Evolutionary conservation across 1,284 basidiomycete species (phyloP).

Genomic region (Cystobasidium pallidum): DNA sequence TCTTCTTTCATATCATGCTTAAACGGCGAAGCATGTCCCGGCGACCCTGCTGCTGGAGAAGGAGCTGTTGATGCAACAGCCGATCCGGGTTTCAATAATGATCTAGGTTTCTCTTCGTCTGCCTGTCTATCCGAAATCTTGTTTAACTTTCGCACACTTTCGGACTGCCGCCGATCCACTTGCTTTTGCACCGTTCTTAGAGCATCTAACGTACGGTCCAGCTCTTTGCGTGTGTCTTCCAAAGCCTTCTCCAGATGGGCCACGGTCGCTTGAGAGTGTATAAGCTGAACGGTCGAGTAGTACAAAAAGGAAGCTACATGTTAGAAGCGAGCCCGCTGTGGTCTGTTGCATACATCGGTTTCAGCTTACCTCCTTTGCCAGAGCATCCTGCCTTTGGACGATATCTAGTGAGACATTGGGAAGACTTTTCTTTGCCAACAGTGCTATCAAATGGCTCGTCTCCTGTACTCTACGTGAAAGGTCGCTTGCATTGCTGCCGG

Average conservation of each 20-base stretch:
- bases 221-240: constrained; percentile 47
- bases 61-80: constrained; percentile 11
- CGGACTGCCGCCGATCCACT: constrained; percentile 50
- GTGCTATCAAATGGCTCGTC: constrained; percentile 21
- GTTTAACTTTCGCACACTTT: constrained; percentile 51
- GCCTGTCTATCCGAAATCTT: constrained; percentile 7
- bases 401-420: constrained; percentile 3
- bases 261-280: constrained; percentile 46
- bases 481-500: background rate
- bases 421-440: constrained; percentile 10
- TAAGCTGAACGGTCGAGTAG: constrained; percentile 34
- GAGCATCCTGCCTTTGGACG: background rate
- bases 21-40: background rate
- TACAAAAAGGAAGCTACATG: too few relatives aligned
- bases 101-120: constrained; percentile 16
- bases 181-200: constrained; percentile 51
- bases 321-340: too few relatives aligned
- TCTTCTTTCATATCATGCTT: constrained; percentile 22
- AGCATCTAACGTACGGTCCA: constrained; percentile 48
- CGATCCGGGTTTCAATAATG: constrained; percentile 3
- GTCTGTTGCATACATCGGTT: too few relatives aligned
- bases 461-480: constrained; percentile 15
- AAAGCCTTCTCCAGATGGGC: constrained; percentile 47
- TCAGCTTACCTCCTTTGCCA: constrained; percentile 14
- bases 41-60: constrained; percentile 25